Conservation (phyloP, 2,329 filamentous ascomycete species). For the Colletotrichum cereale region DNA sequence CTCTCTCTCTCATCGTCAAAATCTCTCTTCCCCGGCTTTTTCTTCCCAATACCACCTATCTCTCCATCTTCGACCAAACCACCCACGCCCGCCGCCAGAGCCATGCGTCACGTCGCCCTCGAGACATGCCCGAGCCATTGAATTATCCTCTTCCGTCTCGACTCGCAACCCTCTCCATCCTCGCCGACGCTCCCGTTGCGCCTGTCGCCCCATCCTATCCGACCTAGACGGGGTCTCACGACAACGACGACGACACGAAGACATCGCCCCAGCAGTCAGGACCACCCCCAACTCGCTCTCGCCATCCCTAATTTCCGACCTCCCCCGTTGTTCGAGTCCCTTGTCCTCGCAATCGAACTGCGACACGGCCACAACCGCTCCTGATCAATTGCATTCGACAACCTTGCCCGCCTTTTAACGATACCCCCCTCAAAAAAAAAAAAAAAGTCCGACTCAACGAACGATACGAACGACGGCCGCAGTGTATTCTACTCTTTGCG, state of each 20-base stretch:
- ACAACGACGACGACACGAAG: background rate
- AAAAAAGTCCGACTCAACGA: background rate
- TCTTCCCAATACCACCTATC: background rate
- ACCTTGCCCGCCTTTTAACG: conserved; percentile 11
- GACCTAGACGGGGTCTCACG: background rate
- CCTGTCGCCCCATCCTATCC: conserved; percentile 2
- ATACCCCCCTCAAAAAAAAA: conserved; percentile 14
- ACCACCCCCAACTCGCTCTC: background rate
- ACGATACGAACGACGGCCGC: conserved; percentile 34
- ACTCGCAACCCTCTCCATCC: conserved; percentile 47
- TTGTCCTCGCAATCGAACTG: conserved; percentile 11
- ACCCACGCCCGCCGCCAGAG: conserved; percentile 5
- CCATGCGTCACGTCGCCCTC: conserved; percentile 32
- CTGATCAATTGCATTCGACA: conserved; percentile 4
- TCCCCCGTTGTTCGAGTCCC: background rate
- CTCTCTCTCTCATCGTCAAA: conserved; percentile 30
- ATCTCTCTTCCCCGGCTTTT: conserved; percentile 35
- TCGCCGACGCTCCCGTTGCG: conserved; percentile 35
- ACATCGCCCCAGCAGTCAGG: background rate
- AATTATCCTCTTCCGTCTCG: conserved; percentile 45
- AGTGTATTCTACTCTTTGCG: conserved; percentile 13
- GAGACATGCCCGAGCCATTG: conserved; percentile 38
- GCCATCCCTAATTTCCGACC: conserved; percentile 19
- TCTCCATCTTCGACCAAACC: conserved; percentile 7
- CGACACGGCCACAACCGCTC: background rate